Evolutionary conservation across 768 basidiomycete genomes (phyloP).

Genomic region (Pleurotus giganteus): DNA sequence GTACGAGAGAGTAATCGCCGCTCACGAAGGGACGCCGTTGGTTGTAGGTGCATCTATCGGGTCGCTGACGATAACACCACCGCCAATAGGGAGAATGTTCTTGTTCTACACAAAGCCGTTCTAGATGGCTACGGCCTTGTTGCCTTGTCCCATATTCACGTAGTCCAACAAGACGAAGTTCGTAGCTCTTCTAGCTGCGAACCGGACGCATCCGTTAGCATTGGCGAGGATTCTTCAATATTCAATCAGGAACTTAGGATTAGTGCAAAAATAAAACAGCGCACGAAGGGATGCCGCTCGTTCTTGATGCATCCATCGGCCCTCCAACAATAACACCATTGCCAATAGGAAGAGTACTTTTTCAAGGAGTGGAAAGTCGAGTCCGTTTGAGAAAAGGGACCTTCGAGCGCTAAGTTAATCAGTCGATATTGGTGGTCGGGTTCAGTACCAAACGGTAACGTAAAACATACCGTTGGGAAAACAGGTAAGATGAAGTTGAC

Average conservation of each 20-base stretch:
- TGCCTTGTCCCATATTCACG: slow-evolving; percentile 45
- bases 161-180: slow-evolving; percentile 55
- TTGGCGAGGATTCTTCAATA: slow-evolving; percentile 37
- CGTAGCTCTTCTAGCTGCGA: slow-evolving; percentile 43
- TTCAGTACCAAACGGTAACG: no score
- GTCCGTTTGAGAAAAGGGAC: slow-evolving; percentile 50
- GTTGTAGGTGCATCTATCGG: slow-evolving; percentile 33
- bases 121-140: slow-evolving; percentile 32
- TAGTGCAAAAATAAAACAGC: slow-evolving; percentile 17
- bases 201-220: slow-evolving; percentile 39
- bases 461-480: slow-evolving; percentile 44
- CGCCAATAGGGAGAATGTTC: slow-evolving; percentile 34
- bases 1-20: slow-evolving; percentile 9
- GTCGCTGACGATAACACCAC: slow-evolving; percentile 37
- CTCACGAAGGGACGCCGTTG: slow-evolving; percentile 37
- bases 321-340: slow-evolving; percentile 36
- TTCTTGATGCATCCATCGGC: slow-evolving; percentile 31
- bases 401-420: neutral
- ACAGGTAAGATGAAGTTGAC: slow-evolving; percentile 56
- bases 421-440: no score
- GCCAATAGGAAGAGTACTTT: slow-evolving; percentile 32
- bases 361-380: slow-evolving; percentile 52
- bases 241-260: neutral
- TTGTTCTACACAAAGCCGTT: slow-evolving; percentile 57
- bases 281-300: slow-evolving; percentile 35